phyloP scores from a whole-genome alignment of 257 asterid genomes.

The Coffea canephora region DNA sequence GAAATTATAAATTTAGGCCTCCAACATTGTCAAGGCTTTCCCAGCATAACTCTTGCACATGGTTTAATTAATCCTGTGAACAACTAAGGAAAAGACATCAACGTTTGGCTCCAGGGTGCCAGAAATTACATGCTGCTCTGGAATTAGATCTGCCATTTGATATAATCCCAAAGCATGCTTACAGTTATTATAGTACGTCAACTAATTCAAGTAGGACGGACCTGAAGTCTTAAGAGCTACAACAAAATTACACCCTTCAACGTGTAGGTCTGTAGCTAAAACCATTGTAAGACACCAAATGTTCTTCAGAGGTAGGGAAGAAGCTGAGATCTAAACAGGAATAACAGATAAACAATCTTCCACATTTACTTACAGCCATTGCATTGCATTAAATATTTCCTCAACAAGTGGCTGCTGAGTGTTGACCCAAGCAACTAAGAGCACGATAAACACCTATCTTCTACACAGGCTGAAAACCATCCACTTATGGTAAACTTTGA shows the following conservation, averaged over 20 bases:
- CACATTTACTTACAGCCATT: too few relatives aligned
- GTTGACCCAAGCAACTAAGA: not conserved
- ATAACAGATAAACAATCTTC: not conserved
- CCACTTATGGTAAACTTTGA: not conserved
- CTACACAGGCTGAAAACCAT: not conserved
- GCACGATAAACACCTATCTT: not conserved
- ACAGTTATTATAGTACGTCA: not conserved
- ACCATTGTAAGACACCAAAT: not conserved
- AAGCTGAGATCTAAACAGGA: not conserved
- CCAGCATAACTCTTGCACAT: not conserved
- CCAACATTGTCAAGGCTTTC: not conserved
- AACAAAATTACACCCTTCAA: not conserved
- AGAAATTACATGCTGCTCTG: not conserved
- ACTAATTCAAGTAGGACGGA: not conserved
- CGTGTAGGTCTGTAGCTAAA: not conserved
- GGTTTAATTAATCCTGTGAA: not conserved
- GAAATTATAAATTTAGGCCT: not conserved
- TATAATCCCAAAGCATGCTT: not conserved
- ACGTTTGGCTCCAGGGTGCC: not conserved
- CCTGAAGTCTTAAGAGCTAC: not conserved
- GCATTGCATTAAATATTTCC: not conserved
- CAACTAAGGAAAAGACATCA: not conserved
- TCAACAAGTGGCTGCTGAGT: not conserved
- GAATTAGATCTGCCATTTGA: not conserved
- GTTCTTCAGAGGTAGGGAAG: not conserved